These are phyloP conservation scores for Zanthoxylum bungeanum DNA, from an alignment of 345 rosid species.

Conservation along the genomic window DNA sequence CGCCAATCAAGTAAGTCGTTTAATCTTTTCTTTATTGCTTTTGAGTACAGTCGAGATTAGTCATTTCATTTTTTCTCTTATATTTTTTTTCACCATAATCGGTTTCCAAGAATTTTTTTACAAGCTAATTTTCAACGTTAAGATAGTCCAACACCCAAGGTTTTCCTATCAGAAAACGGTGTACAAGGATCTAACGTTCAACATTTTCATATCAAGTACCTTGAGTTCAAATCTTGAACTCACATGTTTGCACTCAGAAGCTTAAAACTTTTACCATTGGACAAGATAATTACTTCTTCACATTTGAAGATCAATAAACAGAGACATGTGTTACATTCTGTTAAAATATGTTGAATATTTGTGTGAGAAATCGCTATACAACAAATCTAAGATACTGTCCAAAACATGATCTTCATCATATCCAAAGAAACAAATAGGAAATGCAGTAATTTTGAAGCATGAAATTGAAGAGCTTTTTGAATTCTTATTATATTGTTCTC, in stretches of 20 bases:
- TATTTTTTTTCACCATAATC: not conserved
- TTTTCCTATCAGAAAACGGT: not conserved
- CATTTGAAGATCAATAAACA: not conserved
- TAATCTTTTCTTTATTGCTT: too few relatives aligned
- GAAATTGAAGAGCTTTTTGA: too few relatives aligned
- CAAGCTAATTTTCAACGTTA: not conserved
- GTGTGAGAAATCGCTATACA: too few relatives aligned
- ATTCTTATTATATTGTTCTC: too few relatives aligned
- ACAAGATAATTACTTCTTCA: not conserved
- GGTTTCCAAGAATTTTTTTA: not conserved
- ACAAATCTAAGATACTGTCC: not conserved
- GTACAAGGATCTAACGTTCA: not conserved
- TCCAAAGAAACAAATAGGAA: not conserved
- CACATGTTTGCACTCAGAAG: not conserved
- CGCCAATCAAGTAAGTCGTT: too few relatives aligned
- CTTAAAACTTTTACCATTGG: not conserved
- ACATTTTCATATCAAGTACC: not conserved
- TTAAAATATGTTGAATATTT: too few relatives aligned
- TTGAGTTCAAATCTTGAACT: not conserved
- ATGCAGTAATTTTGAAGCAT: not conserved
- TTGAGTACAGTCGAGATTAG: too few relatives aligned
- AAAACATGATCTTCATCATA: not conserved
- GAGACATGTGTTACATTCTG: not conserved
- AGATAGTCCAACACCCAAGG: not conserved
- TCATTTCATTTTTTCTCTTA: not conserved